Percentiles rank a stretch among this genome's conserved stretches.
Conservation (phyloP, 2,329 filamentous ascomycete species). For the Metarhizium rileyi region DNA sequence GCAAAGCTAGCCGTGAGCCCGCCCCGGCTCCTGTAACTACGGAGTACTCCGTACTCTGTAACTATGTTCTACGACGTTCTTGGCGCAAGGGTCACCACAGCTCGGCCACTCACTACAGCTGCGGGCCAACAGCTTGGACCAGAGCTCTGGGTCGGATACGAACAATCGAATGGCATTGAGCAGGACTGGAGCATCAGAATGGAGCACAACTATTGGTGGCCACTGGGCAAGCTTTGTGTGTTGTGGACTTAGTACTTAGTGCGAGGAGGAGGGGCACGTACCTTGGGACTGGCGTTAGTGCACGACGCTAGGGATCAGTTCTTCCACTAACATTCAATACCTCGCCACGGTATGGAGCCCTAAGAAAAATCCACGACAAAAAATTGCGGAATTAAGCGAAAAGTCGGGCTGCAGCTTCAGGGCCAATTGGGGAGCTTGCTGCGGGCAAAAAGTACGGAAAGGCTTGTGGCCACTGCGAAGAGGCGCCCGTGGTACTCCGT, state of each 20-base stretch:
- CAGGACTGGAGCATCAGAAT: neutral
- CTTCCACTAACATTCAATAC: neutral
- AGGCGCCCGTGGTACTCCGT: neutral
- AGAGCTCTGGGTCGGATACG: neutral
- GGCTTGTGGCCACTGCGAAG: neutral
- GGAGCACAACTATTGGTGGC: neutral
- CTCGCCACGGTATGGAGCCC: constrained; percentile 11
- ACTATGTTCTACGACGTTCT: no score
- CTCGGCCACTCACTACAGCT: neutral
- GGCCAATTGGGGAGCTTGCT: neutral
- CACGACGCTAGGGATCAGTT: neutral
- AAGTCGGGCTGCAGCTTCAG: constrained; percentile 3
- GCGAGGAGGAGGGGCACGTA: neutral
- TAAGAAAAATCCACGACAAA: constrained; percentile 16
- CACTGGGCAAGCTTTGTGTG: neutral
- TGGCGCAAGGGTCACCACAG: no score
- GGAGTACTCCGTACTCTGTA: no score
- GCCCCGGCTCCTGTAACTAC: no score
- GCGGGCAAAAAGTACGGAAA: neutral
- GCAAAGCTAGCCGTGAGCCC: no score
- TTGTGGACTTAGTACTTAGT: neutral
- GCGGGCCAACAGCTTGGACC: neutral
- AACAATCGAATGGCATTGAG: neutral
- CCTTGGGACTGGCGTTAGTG: constrained; percentile 6
- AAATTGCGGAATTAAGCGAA: constrained; percentile 15